A percentile compares a stretch with the other conserved stretches of the same genome.
Conservation (phyloP, 495 filamentous ascomycete genomes). For the Hypoxylon fragiforme region DNA sequence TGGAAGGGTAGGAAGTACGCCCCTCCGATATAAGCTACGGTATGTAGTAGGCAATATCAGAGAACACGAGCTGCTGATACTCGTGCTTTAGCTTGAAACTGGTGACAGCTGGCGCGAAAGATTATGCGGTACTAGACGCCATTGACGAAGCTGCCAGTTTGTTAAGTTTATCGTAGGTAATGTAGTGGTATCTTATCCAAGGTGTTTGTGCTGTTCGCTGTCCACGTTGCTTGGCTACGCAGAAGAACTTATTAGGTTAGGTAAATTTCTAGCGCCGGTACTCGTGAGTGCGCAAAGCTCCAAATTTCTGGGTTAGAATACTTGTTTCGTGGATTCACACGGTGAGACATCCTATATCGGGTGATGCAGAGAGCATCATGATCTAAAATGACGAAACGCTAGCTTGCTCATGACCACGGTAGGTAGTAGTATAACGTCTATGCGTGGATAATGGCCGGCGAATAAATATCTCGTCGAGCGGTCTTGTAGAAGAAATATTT, state of each 20-base stretch:
- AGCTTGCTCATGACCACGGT: constrained; percentile 9
- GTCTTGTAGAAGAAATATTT: not conserved
- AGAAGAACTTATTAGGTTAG: too few relatives aligned
- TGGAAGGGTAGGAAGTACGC: constrained; percentile 1
- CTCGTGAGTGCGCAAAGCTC: not conserved
- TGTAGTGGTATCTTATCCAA: not conserved
- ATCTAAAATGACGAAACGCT: constrained; percentile 19
- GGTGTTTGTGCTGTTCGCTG: too few relatives aligned
- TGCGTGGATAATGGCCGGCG: constrained; percentile 10
- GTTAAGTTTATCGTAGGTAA: not conserved
- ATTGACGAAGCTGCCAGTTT: not conserved
- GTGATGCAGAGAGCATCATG: constrained; percentile 10
- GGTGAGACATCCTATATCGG: constrained; percentile 4
- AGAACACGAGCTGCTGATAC: constrained; percentile 20
- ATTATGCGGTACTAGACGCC: not conserved
- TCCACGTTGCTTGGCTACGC: too few relatives aligned
- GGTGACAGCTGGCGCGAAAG: too few relatives aligned
- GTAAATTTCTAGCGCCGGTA: not conserved
- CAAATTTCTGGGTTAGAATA: too few relatives aligned
- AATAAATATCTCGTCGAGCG: constrained; percentile 11
- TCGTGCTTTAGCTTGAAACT: constrained; percentile 11
- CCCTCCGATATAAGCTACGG: too few relatives aligned
- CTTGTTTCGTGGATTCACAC: not conserved
- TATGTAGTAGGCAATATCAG: constrained; percentile 10
- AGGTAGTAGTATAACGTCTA: constrained; percentile 9